A percentile compares a stretch with the other conserved stretches of the same genome.
Evolutionary conservation across 208 protist genomes (phyloP).

Genomic region (Phytomonas francai): DNA sequence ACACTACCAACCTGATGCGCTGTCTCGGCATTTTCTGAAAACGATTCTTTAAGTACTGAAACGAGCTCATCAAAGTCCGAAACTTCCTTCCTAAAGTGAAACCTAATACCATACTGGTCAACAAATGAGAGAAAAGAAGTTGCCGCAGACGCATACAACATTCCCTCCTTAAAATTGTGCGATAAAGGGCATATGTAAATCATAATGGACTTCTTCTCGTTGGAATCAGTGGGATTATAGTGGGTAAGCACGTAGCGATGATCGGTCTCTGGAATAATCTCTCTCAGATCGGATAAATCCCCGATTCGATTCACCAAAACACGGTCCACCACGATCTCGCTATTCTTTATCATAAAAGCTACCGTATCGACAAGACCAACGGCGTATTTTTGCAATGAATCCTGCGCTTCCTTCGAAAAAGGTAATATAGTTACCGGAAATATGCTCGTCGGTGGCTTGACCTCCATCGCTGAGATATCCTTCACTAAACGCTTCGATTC

Average conservation of each 20-base stretch:
- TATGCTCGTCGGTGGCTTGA: no score
- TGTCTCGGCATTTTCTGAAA: not conserved
- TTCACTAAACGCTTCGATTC: no score
- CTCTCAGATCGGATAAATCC: constrained; percentile 16
- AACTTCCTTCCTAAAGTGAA: constrained; percentile 44
- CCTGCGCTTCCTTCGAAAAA: no score
- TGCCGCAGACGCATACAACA: constrained; percentile 69
- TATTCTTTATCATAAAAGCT: no score
- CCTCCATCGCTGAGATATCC: no score
- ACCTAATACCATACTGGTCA: constrained; percentile 27
- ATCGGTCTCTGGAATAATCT: constrained; percentile 21
- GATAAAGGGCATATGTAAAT: constrained; percentile 63
- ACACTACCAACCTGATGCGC: no score
- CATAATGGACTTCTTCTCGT: constrained; percentile 28
- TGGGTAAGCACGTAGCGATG: constrained; percentile 30
- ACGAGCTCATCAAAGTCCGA: constrained; percentile 32
- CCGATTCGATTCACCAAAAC: constrained; percentile 10
- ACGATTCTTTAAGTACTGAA: not conserved
- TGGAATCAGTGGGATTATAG: constrained; percentile 17
- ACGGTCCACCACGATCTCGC: constrained; percentile 19
- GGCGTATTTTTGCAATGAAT: no score
- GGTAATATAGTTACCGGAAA: no score
- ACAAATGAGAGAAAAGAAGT: constrained; percentile 50
- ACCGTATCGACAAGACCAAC: no score
- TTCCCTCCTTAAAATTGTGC: constrained; percentile 55